Percentiles rank a stretch among this genome's conserved stretches.
phyloP scores from a whole-genome alignment of 164 flowering plant genomes.

The Vitis cinerea region DNA sequence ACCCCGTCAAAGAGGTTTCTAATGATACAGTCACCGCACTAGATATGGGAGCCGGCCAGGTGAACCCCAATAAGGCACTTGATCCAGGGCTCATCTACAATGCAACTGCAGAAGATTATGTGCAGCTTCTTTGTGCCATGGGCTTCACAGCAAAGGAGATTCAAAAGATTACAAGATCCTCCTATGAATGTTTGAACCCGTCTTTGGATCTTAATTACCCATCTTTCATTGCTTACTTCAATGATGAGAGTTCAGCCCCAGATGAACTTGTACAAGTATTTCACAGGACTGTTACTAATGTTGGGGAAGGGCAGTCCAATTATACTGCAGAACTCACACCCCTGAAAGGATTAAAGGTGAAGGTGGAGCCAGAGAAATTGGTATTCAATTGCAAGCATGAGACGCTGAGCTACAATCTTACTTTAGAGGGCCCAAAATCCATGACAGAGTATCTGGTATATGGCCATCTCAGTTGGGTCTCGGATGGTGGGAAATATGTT shows the following conservation, averaged over 20 bases:
- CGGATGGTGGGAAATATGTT: constrained; percentile 25
- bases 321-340: constrained; percentile 25
- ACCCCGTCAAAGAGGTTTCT: constrained; percentile 9
- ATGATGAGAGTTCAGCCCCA: background rate
- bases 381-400: constrained; percentile 28
- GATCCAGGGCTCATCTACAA: constrained; percentile 56
- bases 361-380: constrained; percentile 26
- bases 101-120: constrained; percentile 29
- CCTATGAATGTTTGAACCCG: constrained; percentile 15
- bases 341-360: constrained; percentile 19
- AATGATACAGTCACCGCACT: constrained; percentile 24
- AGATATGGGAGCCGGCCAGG: constrained; percentile 44
- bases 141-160: constrained; percentile 27
- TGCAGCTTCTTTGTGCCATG: constrained; percentile 43
- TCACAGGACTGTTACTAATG: constrained; percentile 35
- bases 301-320: constrained; percentile 23
- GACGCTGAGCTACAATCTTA: constrained; percentile 32
- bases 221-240: constrained; percentile 39
- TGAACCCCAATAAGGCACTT: constrained; percentile 40
- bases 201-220: constrained; percentile 42
- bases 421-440: constrained; percentile 13
- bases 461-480: constrained; percentile 43
- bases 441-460: constrained; percentile 4
- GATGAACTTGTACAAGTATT: constrained; percentile 13
- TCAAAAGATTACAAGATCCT: constrained; percentile 18